phyloP scores from a whole-genome alignment of 805 yeast genomes.

The Candida insectorum region DNA sequence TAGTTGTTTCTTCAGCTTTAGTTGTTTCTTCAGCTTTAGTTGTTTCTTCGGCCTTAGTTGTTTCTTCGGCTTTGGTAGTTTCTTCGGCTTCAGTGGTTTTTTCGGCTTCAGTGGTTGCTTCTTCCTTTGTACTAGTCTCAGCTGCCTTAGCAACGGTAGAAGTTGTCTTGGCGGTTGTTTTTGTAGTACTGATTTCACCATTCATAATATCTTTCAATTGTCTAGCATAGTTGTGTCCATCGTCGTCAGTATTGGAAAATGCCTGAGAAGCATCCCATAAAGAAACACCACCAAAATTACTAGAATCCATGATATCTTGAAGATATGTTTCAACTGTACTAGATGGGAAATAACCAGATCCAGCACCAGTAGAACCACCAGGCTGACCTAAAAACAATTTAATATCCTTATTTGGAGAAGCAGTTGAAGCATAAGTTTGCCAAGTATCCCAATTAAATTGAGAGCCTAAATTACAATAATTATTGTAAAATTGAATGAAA shows the following conservation, averaged over 20 bases:
- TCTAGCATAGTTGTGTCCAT: slow-evolving; percentile 22
- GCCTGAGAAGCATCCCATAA: slow-evolving; percentile 82
- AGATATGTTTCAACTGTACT: slow-evolving; percentile 17
- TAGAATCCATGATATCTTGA: slow-evolving; percentile 14
- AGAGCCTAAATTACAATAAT: slow-evolving; percentile 26
- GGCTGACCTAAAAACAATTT: slow-evolving; percentile 35
- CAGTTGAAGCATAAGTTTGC: slow-evolving; percentile 25
- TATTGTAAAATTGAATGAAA: slow-evolving; percentile 39
- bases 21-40: neutral
- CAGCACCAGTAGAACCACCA: slow-evolving; percentile 29
- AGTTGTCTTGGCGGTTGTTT: slow-evolving; percentile 2
- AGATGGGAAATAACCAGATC: slow-evolving; percentile 28
- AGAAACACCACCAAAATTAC: slow-evolving; percentile 64
- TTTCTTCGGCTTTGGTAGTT: neutral
- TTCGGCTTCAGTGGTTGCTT: neutral
- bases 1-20: neutral
- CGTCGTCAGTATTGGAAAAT: slow-evolving; percentile 18
- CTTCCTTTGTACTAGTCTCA: neutral
- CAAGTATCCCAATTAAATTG: slow-evolving; percentile 36
- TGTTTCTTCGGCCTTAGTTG: neutral
- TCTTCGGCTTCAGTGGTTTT: neutral
- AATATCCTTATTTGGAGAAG: slow-evolving; percentile 28
- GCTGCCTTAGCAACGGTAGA: neutral
- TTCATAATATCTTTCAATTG: slow-evolving; percentile 41
- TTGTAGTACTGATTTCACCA: slow-evolving; percentile 1